Conservation (phyloP, 495 filamentous ascomycete species). For the Neurospora sp. region DNA sequence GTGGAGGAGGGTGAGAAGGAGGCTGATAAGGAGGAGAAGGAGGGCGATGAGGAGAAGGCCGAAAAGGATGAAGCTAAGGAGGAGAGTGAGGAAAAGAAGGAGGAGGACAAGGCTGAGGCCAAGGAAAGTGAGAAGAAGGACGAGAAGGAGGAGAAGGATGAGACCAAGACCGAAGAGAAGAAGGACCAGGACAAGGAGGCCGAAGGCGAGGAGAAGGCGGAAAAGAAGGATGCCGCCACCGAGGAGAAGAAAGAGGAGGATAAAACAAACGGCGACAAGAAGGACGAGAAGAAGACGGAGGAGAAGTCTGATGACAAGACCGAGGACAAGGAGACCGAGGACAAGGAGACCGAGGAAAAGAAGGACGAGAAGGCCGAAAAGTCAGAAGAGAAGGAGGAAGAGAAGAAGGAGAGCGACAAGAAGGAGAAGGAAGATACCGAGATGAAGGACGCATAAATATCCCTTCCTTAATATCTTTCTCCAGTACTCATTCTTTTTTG, state of each 20-base stretch:
- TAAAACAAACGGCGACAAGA: neutral
- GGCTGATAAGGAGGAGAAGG: neutral
- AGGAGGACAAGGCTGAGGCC: constrained; percentile 33
- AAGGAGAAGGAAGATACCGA: constrained; percentile 16
- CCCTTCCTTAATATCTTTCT: too few species aligned
- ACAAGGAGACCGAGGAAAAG: constrained; percentile 7
- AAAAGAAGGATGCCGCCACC: constrained; percentile 4
- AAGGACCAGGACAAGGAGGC: too few species aligned
- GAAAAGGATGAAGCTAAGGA: too few species aligned
- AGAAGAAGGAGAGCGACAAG: neutral
- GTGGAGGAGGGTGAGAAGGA: neutral
- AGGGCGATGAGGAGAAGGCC: neutral
- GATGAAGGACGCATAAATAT: constrained; percentile 11
- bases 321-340: constrained; percentile 3
- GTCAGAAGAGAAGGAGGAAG: neutral
- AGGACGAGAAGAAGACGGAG: neutral
- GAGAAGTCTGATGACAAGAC: neutral
- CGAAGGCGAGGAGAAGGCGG: too few species aligned
- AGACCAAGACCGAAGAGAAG: too few species aligned
- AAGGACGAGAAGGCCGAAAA: neutral
- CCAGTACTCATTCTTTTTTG: neutral
- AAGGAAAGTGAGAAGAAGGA: neutral
- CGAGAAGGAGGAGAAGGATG: too few species aligned
- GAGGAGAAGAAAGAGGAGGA: constrained; percentile 12
- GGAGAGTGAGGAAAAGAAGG: constrained; percentile 24